Conservation (phyloP, 371 early-diverging fungal genomes). For the Agmasoma carcini region DNA sequence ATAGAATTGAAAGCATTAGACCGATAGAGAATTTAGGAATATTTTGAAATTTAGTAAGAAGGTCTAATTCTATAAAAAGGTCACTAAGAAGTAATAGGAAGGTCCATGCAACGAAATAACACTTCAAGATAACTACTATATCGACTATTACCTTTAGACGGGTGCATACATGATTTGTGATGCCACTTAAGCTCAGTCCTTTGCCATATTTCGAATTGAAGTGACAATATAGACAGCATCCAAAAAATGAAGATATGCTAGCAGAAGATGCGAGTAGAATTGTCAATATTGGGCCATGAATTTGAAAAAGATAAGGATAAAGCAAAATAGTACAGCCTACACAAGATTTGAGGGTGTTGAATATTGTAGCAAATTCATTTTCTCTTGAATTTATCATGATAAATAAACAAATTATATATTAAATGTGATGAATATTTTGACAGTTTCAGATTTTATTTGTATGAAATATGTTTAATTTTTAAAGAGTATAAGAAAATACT, state of each 20-base stretch:
- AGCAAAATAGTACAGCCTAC: conserved; percentile 30
- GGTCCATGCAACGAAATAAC: conserved; percentile 19
- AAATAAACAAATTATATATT: too few relatives aligned
- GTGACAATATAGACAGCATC: conserved; percentile 23
- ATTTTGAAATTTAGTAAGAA: too few relatives aligned
- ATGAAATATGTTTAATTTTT: too few relatives aligned
- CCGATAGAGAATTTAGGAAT: not conserved
- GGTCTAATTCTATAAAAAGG: too few relatives aligned
- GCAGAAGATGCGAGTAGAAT: conserved; percentile 5
- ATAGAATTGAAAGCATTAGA: conserved; percentile 2
- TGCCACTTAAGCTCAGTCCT: conserved; percentile 9
- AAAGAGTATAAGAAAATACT: too few relatives aligned
- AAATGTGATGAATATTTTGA: too few relatives aligned
- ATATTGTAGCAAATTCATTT: conserved; percentile 6
- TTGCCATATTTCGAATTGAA: conserved; percentile 26
- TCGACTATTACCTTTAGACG: conserved; percentile 11
- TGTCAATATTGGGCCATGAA: conserved; percentile 15
- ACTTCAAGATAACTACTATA: conserved; percentile 26
- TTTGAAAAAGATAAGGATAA: conserved; percentile 31
- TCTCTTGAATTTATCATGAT: conserved; percentile 1
- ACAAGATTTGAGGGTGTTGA: conserved; percentile 35
- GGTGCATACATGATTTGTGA: conserved; percentile 13
- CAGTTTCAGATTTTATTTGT: too few relatives aligned
- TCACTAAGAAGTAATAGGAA: conserved; percentile 26
- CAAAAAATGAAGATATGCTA: conserved; percentile 19